Evolutionary conservation across 352 stramenopile species (phyloP).

Genomic region (Globisporangium paddicum): DNA sequence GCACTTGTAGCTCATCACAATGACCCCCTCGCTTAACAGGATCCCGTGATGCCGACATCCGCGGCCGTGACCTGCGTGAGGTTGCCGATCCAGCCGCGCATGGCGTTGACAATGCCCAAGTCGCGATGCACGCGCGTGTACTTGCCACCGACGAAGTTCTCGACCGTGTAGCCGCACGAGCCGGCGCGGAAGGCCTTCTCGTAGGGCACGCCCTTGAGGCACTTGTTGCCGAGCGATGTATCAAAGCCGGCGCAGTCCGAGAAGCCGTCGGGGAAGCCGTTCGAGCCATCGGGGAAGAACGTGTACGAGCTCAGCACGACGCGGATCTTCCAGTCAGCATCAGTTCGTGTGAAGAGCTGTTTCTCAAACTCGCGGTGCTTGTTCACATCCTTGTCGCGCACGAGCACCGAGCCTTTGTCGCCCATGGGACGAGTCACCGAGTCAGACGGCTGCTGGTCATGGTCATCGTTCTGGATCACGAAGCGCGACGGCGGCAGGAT

Average conservation of each 20-base stretch:
- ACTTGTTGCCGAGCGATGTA: constrained; percentile 25
- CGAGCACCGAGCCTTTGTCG: constrained; percentile 41
- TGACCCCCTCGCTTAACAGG: constrained; percentile 22
- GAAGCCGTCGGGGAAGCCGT: constrained; percentile 50
- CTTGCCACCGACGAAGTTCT: constrained; percentile 37
- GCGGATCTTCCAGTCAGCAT: constrained; percentile 62
- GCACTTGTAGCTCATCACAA: neutral
- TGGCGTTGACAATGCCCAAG: constrained; percentile 57
- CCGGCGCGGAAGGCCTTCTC: constrained; percentile 43
- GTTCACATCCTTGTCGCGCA: constrained; percentile 44
- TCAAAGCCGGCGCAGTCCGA: constrained; percentile 35
- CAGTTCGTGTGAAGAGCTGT: constrained; percentile 43
- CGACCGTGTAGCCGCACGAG: constrained; percentile 53
- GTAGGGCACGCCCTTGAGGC: constrained; percentile 33
- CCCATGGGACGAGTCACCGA: constrained; percentile 50
- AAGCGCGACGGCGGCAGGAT: constrained; percentile 51
- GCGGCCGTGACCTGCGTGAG: constrained; percentile 23
- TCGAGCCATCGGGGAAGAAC: constrained; percentile 31
- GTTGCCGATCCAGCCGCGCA: constrained; percentile 42
- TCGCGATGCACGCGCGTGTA: constrained; percentile 70
- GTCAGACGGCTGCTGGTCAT: constrained; percentile 54
- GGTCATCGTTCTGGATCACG: constrained; percentile 73
- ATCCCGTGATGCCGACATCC: constrained; percentile 32
- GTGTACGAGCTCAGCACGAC: constrained; percentile 70
- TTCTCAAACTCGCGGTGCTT: constrained; percentile 53